Conservation (phyloP, 1,284 basidiomycete species). For the Naganishia liquefaciens region DNA sequence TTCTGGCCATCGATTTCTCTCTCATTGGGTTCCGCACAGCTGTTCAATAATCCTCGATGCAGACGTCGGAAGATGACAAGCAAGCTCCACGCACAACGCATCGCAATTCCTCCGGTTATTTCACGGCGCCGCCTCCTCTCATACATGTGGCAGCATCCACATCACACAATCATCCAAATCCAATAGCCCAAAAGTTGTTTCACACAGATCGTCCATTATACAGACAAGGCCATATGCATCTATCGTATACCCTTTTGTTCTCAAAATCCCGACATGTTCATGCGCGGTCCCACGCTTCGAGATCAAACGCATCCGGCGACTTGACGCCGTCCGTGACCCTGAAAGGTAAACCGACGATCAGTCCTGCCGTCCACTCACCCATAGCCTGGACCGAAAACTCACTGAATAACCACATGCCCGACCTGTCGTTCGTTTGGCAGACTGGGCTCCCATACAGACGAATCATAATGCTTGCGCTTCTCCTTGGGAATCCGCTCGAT, state of each 20-base stretch:
- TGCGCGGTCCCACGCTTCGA: constrained; percentile 27
- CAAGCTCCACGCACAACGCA: no score
- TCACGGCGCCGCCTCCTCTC: no score
- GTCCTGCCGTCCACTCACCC: neutral
- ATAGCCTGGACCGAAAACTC: constrained; percentile 4
- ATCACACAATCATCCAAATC: neutral
- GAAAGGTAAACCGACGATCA: neutral
- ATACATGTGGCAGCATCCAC: no score
- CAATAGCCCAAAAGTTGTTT: neutral
- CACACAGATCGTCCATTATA: constrained; percentile 24
- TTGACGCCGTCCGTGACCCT: constrained; percentile 28
- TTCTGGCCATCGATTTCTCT: no score
- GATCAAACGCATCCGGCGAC: constrained; percentile 29
- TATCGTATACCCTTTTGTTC: constrained; percentile 1
- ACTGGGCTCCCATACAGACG: constrained; percentile 45
- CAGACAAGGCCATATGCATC: neutral
- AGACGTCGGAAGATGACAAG: no score
- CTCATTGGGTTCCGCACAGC: no score
- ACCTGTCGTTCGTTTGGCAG: constrained; percentile 48
- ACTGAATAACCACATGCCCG: constrained; percentile 46
- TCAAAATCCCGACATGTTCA: neutral
- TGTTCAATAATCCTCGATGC: neutral
- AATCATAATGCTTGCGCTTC: constrained; percentile 43
- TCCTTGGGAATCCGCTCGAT: constrained; percentile 46
- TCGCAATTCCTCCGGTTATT: no score